These are phyloP conservation scores for Entomortierella chlamydospora DNA, from an alignment of 192 early-diverging fungal genomes.

Conservation along the genomic window DNA sequence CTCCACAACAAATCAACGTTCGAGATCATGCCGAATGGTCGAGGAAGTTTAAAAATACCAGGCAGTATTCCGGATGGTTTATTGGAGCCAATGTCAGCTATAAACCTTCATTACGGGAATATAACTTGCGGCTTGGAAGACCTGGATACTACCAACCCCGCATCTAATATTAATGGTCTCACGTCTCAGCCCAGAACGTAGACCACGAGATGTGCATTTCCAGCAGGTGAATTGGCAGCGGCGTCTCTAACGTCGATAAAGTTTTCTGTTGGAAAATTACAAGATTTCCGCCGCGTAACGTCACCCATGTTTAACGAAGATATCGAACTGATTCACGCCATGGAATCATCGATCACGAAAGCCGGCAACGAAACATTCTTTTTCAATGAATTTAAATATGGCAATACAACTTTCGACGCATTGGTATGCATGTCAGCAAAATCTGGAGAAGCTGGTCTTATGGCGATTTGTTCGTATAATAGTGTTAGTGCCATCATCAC, in stretches of 20 bases:
- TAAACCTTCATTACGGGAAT: not conserved
- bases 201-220: constrained; percentile 5
- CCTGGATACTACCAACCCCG: not conserved
- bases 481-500: not conserved
- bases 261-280: not conserved
- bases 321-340: too few relatives aligned
- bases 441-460: too few relatives aligned
- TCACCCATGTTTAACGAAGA: not conserved
- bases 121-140: not conserved
- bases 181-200: not conserved
- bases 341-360: too few relatives aligned
- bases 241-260: not conserved
- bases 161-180: not conserved
- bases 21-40: not conserved
- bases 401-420: not conserved
- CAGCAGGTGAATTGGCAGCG: not conserved
- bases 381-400: too few relatives aligned
- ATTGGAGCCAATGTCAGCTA: too few relatives aligned
- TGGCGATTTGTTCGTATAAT: not conserved
- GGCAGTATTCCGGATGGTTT: too few relatives aligned
- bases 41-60: not conserved
- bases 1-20: too few relatives aligned
- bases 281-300: not conserved
- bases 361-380: too few relatives aligned
- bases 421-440: too few relatives aligned